phyloP scores from a whole-genome alignment of 192 early-diverging fungal genomes.

The Diversispora eburnea region DNA sequence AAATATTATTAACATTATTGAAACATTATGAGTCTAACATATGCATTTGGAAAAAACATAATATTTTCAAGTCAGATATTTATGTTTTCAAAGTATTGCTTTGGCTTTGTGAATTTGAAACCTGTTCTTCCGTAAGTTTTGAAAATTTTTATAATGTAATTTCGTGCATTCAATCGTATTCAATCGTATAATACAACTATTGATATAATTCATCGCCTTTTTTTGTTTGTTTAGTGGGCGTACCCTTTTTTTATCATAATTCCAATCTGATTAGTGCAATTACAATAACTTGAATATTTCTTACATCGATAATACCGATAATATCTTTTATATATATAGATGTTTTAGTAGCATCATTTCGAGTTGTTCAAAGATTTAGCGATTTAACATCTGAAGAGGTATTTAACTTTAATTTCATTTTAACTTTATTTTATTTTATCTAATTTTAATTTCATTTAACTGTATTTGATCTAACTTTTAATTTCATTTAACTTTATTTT shows the following conservation, averaged over 20 bases:
- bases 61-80: conserved; percentile 77
- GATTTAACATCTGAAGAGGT: conserved; percentile 81
- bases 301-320: neutral
- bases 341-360: conserved; percentile 74
- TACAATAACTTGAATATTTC: neutral
- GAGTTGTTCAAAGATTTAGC: conserved; percentile 65
- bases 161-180: no score
- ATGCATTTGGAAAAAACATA: conserved; percentile 69
- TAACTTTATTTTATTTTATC: no score
- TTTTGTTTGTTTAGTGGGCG: conserved; percentile 30
- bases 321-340: conserved; percentile 45
- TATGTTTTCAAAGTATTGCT: conserved; percentile 60
- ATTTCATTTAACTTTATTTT: no score
- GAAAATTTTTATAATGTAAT: no score
- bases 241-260: conserved; percentile 33
- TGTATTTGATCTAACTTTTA: no score
- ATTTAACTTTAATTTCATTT: neutral
- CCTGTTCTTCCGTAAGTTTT: conserved; percentile 70
- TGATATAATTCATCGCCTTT: neutral
- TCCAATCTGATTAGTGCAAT: neutral
- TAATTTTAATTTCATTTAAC: neutral
- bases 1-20: neutral
- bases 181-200: neutral
- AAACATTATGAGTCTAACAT: neutral
- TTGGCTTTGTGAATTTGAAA: conserved; percentile 91